Percentiles rank a stretch among this genome's conserved stretches.
Evolutionary conservation across 768 basidiomycete genomes (phyloP).

Genomic region (Gloeopeniophorella convolvens): DNA sequence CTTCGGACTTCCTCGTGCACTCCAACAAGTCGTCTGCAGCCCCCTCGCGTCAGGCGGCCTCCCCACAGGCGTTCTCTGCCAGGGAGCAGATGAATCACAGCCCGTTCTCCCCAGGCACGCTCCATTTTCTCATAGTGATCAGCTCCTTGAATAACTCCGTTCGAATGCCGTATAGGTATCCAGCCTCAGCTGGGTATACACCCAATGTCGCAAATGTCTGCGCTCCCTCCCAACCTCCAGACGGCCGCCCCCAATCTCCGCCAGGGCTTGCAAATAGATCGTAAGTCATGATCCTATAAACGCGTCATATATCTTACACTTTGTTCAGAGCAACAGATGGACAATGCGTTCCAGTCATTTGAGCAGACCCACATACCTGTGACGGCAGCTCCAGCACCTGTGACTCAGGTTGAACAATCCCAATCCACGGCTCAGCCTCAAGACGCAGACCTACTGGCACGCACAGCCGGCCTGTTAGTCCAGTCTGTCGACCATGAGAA

Average conservation of each 20-base stretch:
- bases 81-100: neutral
- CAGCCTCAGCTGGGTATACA: constrained; percentile 6
- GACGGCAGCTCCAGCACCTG: neutral
- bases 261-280: constrained; percentile 31
- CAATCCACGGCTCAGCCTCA: constrained; percentile 14
- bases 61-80: neutral
- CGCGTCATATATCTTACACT: constrained; percentile 19
- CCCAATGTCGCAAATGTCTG: constrained; percentile 32
- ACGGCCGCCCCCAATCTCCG: constrained; percentile 11
- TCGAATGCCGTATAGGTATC: neutral
- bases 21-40: constrained; percentile 19
- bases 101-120: constrained; percentile 9
- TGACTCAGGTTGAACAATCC: constrained; percentile 5
- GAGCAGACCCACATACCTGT: constrained; percentile 14
- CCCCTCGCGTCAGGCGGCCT: neutral
- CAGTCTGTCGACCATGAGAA: constrained; percentile 67
- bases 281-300: constrained; percentile 31
- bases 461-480: constrained; percentile 71
- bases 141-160: neutral
- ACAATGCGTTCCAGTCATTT: constrained; percentile 42
- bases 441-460: constrained; percentile 68
- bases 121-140: neutral
- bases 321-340: constrained; percentile 27
- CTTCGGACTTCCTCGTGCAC: constrained; percentile 50
- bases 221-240: constrained; percentile 23